A percentile compares a stretch with the other conserved stretches of the same genome.
Conservation (phyloP, 805 yeast species). For the Candida broadrunensis region DNA sequence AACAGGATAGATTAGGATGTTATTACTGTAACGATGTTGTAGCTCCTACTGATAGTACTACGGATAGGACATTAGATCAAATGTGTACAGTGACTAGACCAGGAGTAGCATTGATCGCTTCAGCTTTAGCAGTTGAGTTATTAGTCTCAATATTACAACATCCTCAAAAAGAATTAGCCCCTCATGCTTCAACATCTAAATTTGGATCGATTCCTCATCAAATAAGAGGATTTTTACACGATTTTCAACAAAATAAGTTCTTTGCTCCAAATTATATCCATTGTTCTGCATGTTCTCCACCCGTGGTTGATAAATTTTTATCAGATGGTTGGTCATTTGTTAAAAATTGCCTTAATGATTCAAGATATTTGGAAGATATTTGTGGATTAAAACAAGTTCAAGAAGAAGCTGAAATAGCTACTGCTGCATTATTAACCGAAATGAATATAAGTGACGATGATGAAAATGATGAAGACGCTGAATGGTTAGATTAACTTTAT, state of each 20-base stretch:
- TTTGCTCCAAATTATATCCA: slow-evolving; percentile 68
- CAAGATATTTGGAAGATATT: slow-evolving; percentile 65
- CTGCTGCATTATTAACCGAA: slow-evolving; percentile 22
- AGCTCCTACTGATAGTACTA: slow-evolving; percentile 87
- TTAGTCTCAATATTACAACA: slow-evolving; percentile 73
- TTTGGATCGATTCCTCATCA: slow-evolving; percentile 87
- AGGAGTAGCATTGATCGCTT: slow-evolving; percentile 87
- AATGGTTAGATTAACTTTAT: background rate
- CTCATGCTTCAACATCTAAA: slow-evolving; percentile 19
- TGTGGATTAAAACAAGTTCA: slow-evolving; percentile 81
- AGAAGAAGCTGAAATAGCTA: slow-evolving; percentile 59
- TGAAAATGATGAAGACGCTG: slow-evolving; percentile 7
- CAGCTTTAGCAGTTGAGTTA: slow-evolving; percentile 83
- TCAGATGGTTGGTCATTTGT: slow-evolving; percentile 80
- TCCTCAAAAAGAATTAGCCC: slow-evolving; percentile 46
- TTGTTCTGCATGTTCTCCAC: slow-evolving; percentile 84
- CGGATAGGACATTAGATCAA: slow-evolving; percentile 88
- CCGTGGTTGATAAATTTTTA: slow-evolving; percentile 51
- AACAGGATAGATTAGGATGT: slow-evolving; percentile 65
- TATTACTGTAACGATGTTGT: slow-evolving; percentile 95
- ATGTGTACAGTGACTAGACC: slow-evolving; percentile 99
- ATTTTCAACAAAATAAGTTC: slow-evolving; percentile 61
- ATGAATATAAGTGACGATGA: slow-evolving; percentile 23
- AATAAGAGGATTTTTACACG: slow-evolving; percentile 77
- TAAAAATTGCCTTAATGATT: slow-evolving; percentile 60